Percentiles rank a stretch among this genome's conserved stretches.
Evolutionary conservation across 495 filamentous ascomycete genomes (phyloP).

Genomic region (Penicillium psychrofluorescens): DNA sequence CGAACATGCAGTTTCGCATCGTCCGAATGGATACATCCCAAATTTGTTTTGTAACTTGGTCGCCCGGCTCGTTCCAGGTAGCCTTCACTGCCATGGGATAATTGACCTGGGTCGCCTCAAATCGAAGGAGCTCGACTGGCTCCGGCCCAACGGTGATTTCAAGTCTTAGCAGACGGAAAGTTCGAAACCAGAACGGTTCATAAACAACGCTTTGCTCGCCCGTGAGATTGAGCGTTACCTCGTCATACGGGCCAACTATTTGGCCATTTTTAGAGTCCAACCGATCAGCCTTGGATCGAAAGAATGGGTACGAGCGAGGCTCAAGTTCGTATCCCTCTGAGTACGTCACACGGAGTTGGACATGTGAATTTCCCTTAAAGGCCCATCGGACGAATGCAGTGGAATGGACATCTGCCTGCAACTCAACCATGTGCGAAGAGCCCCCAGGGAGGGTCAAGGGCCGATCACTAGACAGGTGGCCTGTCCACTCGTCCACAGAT

Average conservation of each 20-base stretch:
- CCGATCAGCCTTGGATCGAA: slow-evolving; percentile 27
- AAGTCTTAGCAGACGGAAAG: slow-evolving; percentile 24
- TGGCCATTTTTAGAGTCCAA: slow-evolving; percentile 22
- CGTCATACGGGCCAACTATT: slow-evolving; percentile 28
- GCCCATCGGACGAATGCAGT: slow-evolving; percentile 29
- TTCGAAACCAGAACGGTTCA: slow-evolving; percentile 36
- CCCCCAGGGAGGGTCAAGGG: slow-evolving; percentile 10
- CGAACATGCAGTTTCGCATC: slow-evolving; percentile 33
- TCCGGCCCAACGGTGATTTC: slow-evolving; percentile 16
- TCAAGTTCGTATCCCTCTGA: slow-evolving; percentile 35
- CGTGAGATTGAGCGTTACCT: slow-evolving; percentile 11
- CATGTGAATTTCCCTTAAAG: slow-evolving; percentile 18
- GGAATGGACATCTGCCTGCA: slow-evolving; percentile 28
- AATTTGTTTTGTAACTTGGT: slow-evolving; percentile 12
- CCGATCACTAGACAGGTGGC: slow-evolving; percentile 2
- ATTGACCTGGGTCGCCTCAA: slow-evolving; percentile 21
- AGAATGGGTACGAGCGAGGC: slow-evolving; percentile 30
- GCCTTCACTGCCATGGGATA: slow-evolving; percentile 27
- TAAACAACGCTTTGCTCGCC: slow-evolving; percentile 7
- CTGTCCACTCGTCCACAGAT: slow-evolving; percentile 10
- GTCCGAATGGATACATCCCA: slow-evolving; percentile 29
- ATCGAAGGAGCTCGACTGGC: slow-evolving; percentile 8
- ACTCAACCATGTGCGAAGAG: slow-evolving; percentile 23
- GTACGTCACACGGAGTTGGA: slow-evolving; percentile 26
- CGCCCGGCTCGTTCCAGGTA: slow-evolving; percentile 10